These are phyloP conservation scores for Colletotrichum plurivorum DNA, from an alignment of 2,329 filamentous ascomycete genomes.

Conservation along the genomic window DNA sequence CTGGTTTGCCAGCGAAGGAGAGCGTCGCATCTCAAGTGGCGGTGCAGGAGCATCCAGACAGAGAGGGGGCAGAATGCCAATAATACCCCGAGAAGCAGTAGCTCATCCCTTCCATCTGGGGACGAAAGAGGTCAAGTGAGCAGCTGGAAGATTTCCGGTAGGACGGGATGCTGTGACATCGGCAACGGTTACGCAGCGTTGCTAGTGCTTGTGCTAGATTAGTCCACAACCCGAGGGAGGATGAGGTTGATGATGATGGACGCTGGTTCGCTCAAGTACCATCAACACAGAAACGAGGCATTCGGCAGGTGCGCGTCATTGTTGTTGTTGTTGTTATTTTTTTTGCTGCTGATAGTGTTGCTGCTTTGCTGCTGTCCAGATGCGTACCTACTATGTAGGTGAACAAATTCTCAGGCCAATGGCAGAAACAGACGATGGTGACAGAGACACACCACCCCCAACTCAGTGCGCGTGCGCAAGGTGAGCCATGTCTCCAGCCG, in stretches of 20 bases:
- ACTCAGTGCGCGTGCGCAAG: slow-evolving; percentile 4
- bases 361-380: not conserved
- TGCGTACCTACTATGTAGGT: not conserved
- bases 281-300: not conserved
- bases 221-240: no score
- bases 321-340: slow-evolving; percentile 1
- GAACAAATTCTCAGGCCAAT: not conserved
- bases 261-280: no score
- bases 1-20: slow-evolving; percentile 8
- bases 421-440: not conserved
- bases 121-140: slow-evolving; percentile 36
- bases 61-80: not conserved
- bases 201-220: not conserved
- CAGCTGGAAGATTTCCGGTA: slow-evolving; percentile 37
- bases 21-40: slow-evolving; percentile 26
- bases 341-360: no score
- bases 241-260: not conserved
- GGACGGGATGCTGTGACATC: slow-evolving; percentile 27
- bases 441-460: not conserved
- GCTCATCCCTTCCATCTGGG: slow-evolving; percentile 33
- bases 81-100: not conserved
- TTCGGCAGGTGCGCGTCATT: not conserved
- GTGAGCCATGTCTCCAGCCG: slow-evolving; percentile 22
- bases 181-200: slow-evolving; percentile 14
- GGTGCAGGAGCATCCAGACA: slow-evolving; percentile 15